These are phyloP conservation scores for Cryptococcus sp. DNA, from an alignment of 1,284 basidiomycete genomes.

Conservation along the genomic window DNA sequence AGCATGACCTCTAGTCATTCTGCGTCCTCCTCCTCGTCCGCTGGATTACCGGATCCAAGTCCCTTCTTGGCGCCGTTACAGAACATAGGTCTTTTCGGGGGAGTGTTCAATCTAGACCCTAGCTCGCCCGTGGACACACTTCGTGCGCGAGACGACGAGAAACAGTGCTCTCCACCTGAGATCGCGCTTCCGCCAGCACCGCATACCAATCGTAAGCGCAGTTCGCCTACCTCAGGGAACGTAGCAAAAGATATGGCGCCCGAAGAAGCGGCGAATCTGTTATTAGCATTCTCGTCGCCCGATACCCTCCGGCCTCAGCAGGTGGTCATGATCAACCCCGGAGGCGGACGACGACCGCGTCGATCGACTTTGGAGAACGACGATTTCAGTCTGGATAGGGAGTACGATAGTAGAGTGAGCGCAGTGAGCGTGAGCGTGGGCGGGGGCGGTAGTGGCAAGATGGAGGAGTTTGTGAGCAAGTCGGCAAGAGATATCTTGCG, in stretches of 20 bases:
- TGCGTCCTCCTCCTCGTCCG: not conserved
- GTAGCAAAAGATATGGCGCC: conserved; percentile 27
- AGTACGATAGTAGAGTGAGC: conserved; percentile 7
- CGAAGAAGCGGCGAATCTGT: conserved; percentile 49
- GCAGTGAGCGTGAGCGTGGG: not conserved
- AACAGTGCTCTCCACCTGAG: conserved; percentile 15
- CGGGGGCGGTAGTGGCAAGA: not conserved
- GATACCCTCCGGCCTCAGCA: conserved; percentile 39
- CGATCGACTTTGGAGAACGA: conserved; percentile 38
- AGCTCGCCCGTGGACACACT: conserved; percentile 12
- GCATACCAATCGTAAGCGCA: not conserved
- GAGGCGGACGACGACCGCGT: conserved; percentile 7
- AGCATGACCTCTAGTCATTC: not conserved
- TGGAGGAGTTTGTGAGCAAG: not conserved
- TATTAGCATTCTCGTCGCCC: conserved; percentile 48
- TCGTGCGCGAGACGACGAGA: conserved; percentile 3
- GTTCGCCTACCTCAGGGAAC: not conserved
- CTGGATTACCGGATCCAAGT: conserved; percentile 37
- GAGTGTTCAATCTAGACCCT: conserved; percentile 34
- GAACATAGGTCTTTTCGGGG: conserved; percentile 44
- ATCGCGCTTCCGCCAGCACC: conserved; percentile 2
- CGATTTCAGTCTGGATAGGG: conserved; percentile 45
- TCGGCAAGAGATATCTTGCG: not conserved
- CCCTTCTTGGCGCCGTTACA: conserved; percentile 49
- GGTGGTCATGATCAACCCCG: conserved; percentile 12